A percentile compares a stretch with the other conserved stretches of the same genome.
phyloP scores from a whole-genome alignment of 1,284 basidiomycete genomes.

The Ganoderma lingzhi region DNA sequence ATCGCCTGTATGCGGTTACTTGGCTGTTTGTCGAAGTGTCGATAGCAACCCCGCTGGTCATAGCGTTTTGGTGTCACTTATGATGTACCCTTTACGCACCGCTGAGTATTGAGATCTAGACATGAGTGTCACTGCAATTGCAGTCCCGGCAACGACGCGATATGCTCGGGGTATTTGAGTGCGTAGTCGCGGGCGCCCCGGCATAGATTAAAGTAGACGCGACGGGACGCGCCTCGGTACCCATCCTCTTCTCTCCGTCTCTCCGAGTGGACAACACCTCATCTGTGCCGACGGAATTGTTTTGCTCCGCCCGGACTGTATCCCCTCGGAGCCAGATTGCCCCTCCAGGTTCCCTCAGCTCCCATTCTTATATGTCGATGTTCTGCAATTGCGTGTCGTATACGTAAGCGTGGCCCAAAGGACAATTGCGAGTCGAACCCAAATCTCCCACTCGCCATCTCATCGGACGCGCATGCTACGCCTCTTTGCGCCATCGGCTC shows the following conservation, averaged over 20 bases:
- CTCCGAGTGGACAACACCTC: neutral
- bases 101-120: neutral
- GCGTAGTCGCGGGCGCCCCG: neutral
- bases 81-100: neutral
- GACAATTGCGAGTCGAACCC: constrained; percentile 15
- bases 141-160: neutral
- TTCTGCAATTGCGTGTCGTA: constrained; percentile 22
- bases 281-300: neutral
- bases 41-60: constrained; percentile 1
- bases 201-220: neutral
- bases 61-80: constrained; percentile 4
- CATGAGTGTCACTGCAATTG: neutral
- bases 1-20: constrained; percentile 5
- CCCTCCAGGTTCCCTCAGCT: constrained; percentile 11
- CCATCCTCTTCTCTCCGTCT: neutral
- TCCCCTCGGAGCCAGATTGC: constrained; percentile 6
- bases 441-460: constrained; percentile 14
- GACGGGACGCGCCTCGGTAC: neutral
- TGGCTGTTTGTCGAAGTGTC: constrained; percentile 3
- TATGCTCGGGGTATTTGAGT: neutral
- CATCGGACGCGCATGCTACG: constrained; percentile 28
- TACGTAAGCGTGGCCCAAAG: constrained; percentile 14
- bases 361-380: neutral
- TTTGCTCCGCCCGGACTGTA: constrained; percentile 2
- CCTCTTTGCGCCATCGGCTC: constrained; percentile 25